Conservation (phyloP, 2,329 filamentous ascomycete species). For the Hypoxylon sp. region DNA sequence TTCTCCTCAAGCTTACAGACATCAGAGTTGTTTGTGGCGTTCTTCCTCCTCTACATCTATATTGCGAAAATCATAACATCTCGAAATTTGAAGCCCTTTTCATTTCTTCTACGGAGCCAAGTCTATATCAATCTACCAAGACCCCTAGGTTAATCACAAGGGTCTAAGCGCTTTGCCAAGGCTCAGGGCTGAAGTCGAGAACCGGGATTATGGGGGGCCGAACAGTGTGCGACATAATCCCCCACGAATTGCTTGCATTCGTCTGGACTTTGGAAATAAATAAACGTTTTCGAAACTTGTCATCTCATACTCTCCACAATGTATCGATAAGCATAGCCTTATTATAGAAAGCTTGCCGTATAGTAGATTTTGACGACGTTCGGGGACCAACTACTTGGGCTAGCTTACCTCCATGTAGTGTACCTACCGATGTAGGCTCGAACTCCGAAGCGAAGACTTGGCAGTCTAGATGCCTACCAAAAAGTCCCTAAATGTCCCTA, state of each 20-base stretch:
- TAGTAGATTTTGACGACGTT: not conserved
- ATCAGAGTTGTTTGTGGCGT: not conserved
- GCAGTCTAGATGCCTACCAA: slow-evolving; percentile 2
- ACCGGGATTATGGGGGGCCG: not conserved
- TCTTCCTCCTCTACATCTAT: not conserved
- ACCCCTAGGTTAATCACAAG: slow-evolving; percentile 14
- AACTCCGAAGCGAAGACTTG: slow-evolving; percentile 16
- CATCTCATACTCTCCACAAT: not conserved
- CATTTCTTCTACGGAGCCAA: not conserved
- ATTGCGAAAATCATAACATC: not conserved
- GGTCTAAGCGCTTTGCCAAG: slow-evolving; percentile 26
- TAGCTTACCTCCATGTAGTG: no score
- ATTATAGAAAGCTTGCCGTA: slow-evolving; percentile 1
- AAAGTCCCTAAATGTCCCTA: not conserved
- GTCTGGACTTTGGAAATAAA: slow-evolving; percentile 9
- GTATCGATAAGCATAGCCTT: not conserved
- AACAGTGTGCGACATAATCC: slow-evolving; percentile 5
- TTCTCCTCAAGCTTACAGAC: not conserved
- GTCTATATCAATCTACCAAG: not conserved
- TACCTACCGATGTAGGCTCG: not conserved
- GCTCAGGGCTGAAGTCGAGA: slow-evolving; percentile 28
- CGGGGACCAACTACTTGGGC: not conserved
- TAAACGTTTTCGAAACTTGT: not conserved
- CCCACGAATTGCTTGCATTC: slow-evolving; percentile 7
- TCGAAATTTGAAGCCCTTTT: slow-evolving; percentile 15